Percentiles rank a stretch among this genome's conserved stretches.
Conservation (phyloP, 2,329 filamentous ascomycete species). For the Xylariaceae sp. region DNA sequence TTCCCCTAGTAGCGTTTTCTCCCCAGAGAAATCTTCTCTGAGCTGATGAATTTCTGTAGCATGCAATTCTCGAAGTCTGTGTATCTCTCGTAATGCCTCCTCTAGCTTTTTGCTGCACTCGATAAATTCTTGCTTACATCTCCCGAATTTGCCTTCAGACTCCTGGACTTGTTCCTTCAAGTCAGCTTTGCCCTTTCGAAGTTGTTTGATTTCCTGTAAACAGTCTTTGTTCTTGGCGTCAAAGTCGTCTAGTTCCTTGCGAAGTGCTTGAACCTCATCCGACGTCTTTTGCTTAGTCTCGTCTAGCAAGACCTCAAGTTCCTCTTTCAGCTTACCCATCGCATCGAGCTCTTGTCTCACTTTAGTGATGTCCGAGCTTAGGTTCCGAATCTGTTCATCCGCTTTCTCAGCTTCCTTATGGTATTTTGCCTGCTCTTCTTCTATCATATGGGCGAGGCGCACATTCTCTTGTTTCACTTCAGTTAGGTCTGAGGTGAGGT, state of each 20-base stretch:
- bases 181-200: background rate
- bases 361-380: background rate
- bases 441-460: background rate
- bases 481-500: background rate
- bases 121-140: background rate
- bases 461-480: background rate
- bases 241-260: background rate
- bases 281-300: background rate
- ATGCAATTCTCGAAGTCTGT: slow-evolving; percentile 1
- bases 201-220: background rate
- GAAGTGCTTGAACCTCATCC: background rate
- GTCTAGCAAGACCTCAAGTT: background rate
- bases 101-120: background rate
- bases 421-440: background rate
- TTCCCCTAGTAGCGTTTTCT: background rate
- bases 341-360: background rate
- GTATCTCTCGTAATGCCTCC: background rate
- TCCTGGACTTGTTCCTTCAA: background rate
- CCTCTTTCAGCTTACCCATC: background rate
- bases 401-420: background rate
- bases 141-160: background rate
- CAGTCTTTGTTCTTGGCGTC: background rate
- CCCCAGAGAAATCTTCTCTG: background rate
- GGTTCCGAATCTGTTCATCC: background rate
- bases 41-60: background rate